Conservation (phyloP, 306 rosid species). For the Pterocarpus macrocarpus region DNA sequence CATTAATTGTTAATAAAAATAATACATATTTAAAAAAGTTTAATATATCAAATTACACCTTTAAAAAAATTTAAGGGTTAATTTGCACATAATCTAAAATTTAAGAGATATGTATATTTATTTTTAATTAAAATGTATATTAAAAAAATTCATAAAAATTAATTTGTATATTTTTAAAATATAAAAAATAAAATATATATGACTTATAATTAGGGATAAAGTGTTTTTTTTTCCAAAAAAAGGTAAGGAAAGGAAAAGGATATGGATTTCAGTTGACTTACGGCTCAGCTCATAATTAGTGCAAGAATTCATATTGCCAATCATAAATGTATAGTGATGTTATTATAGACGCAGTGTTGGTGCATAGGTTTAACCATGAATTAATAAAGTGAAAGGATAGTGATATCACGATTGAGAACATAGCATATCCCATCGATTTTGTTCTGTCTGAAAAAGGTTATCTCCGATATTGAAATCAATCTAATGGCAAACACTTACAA, state of each 20-base stretch:
- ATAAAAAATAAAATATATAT: too few relatives aligned
- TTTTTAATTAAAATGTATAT: too few relatives aligned
- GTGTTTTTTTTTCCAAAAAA: neutral
- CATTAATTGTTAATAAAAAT: too few relatives aligned
- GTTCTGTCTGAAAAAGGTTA: neutral
- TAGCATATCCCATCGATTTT: slow-evolving; percentile 48
- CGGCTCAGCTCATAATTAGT: neutral
- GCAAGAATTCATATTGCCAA: neutral
- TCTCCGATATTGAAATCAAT: slow-evolving; percentile 15
- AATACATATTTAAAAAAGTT: too few relatives aligned
- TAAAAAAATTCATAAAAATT: too few relatives aligned
- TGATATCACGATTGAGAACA: slow-evolving; percentile 35
- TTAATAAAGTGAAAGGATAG: slow-evolving; percentile 28
- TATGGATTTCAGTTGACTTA: slow-evolving; percentile 23
- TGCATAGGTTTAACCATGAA: neutral
- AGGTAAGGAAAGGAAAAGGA: neutral
- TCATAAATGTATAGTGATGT: slow-evolving; percentile 22
- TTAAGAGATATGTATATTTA: too few relatives aligned
- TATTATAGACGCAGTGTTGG: neutral
- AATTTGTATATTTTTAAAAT: too few relatives aligned
- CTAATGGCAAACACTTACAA: neutral
- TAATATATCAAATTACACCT: too few relatives aligned
- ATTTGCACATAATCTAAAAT: too few relatives aligned
- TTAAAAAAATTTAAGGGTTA: too few relatives aligned
- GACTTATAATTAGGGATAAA: too few relatives aligned